phyloP scores from a whole-genome alignment of 805 yeast genomes.

The Candida namnaoensis region DNA sequence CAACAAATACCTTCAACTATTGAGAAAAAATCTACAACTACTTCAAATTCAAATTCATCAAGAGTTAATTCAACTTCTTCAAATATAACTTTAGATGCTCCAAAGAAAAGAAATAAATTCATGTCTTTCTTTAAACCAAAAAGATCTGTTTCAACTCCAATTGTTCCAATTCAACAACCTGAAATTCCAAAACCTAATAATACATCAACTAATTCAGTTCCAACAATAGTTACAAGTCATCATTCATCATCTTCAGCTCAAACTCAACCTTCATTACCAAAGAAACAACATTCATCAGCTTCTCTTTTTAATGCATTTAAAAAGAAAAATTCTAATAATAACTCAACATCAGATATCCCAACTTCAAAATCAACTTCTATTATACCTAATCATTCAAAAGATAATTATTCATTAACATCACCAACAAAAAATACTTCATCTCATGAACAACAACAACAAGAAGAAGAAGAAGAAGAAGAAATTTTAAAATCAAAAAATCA shows the following conservation, averaged over 20 bases:
- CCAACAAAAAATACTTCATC: not conserved
- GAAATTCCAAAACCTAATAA: not conserved
- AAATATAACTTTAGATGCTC: not conserved
- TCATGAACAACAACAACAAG: too few species aligned
- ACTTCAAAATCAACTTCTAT: constrained; percentile 1
- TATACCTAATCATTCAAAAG: not conserved
- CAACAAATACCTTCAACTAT: not conserved
- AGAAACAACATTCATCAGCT: constrained; percentile 15
- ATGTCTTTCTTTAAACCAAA: constrained; percentile 13
- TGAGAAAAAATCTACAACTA: not conserved
- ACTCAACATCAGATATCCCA: not conserved
- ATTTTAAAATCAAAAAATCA: too few species aligned
- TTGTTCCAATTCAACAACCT: not conserved
- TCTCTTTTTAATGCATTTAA: constrained; percentile 18
- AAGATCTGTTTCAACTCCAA: constrained; percentile 10
- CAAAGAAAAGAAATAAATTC: constrained; percentile 13
- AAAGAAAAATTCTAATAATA: not conserved
- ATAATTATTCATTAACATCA: not conserved
- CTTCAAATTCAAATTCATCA: not conserved
- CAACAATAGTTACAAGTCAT: too few species aligned
- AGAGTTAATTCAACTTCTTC: not conserved
- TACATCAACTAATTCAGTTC: not conserved
- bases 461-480: too few species aligned
- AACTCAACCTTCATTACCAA: constrained; percentile 3
- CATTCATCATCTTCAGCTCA: too few species aligned